These are phyloP conservation scores for Metschnikowia dekortorum DNA, from an alignment of 805 yeast genomes.

Conservation along the genomic window DNA sequence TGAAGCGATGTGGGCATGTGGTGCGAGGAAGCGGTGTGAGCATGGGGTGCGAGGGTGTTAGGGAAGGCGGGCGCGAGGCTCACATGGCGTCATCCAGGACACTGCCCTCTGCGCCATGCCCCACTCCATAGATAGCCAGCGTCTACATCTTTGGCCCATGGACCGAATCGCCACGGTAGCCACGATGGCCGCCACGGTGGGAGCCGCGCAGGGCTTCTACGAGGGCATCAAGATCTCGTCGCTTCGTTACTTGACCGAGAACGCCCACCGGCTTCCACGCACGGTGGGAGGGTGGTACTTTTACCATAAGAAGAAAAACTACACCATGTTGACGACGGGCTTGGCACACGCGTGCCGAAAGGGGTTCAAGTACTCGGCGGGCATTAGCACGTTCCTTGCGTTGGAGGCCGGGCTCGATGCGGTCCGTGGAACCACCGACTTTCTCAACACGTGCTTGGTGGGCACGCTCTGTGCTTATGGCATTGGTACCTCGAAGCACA, in stretches of 20 bases:
- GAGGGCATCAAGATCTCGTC: constrained; percentile 55
- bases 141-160: constrained; percentile 48
- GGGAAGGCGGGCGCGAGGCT: too few species aligned
- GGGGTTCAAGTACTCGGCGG: constrained; percentile 32
- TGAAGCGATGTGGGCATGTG: too few species aligned
- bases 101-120: neutral
- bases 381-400: constrained; percentile 50
- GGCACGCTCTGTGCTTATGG: constrained; percentile 48
- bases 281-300: constrained; percentile 84
- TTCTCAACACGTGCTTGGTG: constrained; percentile 58
- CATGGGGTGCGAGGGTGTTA: too few species aligned
- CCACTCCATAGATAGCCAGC: constrained; percentile 19
- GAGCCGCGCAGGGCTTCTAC: constrained; percentile 56
- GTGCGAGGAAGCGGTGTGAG: too few species aligned
- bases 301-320: constrained; percentile 79
- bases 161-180: constrained; percentile 43
- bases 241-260: constrained; percentile 65
- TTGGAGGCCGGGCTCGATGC: constrained; percentile 60
- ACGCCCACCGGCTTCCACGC: constrained; percentile 75
- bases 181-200: constrained; percentile 30
- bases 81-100: too few species aligned
- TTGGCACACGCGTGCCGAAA: constrained; percentile 43
- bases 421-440: constrained; percentile 48
- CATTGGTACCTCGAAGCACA: constrained; percentile 44
- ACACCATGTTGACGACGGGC: constrained; percentile 60